Conservation (phyloP, 352 stramenopile species). For the Globisporangium heterothallicum region DNA sequence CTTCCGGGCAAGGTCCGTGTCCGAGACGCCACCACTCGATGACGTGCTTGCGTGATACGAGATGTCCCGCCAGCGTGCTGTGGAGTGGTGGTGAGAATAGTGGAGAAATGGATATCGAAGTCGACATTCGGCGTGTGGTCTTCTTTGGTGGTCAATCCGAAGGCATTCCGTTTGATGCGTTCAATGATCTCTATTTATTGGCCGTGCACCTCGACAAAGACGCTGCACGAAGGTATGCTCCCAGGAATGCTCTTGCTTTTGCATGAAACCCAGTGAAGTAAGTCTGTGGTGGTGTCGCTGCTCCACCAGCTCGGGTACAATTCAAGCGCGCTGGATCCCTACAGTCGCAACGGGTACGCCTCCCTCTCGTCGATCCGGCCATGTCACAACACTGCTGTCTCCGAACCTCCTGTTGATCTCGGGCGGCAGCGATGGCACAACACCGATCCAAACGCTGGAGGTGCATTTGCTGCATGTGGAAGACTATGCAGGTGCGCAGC, state of each 20-base stretch:
- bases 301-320: conserved; percentile 16
- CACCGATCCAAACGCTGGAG: conserved; percentile 35
- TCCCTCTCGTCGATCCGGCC: conserved; percentile 42
- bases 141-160: conserved; percentile 70
- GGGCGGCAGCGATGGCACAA: conserved; percentile 59
- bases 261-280: no score
- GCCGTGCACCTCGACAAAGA: conserved; percentile 1
- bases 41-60: conserved; percentile 39
- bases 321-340: conserved; percentile 32
- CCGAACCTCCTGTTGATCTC: conserved; percentile 40
- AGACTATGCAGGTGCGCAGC: conserved; percentile 19
- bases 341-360: conserved; percentile 22
- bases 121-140: conserved; percentile 40
- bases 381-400: conserved; percentile 39
- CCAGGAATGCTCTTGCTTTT: no score
- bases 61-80: conserved; percentile 20
- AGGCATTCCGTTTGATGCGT: conserved; percentile 58
- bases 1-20: conserved; percentile 30
- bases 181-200: conserved; percentile 57
- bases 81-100: not conserved
- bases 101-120: not conserved
- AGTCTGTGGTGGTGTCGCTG: no score
- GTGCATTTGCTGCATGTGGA: conserved; percentile 42
- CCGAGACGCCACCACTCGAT: conserved; percentile 61
- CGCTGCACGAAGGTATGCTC: not conserved